These are phyloP conservation scores for Fomitopsis serialis DNA, from an alignment of 768 basidiomycete species.

Conservation along the genomic window DNA sequence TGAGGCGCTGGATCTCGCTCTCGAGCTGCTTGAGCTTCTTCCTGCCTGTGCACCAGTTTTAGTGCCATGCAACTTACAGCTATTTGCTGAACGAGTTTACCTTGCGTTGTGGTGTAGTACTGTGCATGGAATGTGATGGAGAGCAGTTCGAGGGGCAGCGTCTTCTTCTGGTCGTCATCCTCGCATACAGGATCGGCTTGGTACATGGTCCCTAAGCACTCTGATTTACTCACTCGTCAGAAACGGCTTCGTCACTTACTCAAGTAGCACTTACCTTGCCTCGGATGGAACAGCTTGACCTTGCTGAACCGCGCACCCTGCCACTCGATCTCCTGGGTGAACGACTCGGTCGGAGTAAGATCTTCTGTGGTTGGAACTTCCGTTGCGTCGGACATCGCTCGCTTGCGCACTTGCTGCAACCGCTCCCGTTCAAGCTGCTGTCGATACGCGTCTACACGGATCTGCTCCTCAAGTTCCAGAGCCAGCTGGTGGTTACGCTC, in stretches of 20 bases:
- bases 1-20: constrained; percentile 57
- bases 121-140: constrained; percentile 58
- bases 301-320: constrained; percentile 54
- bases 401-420: constrained; percentile 46
- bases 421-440: constrained; percentile 51
- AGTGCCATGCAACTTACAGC: not conserved
- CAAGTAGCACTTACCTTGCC: constrained; percentile 39
- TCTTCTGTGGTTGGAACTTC: constrained; percentile 45
- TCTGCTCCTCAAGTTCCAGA: constrained; percentile 57
- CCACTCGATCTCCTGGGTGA: constrained; percentile 50
- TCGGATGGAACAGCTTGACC: constrained; percentile 70
- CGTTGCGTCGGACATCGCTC: constrained; percentile 68
- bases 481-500: constrained; percentile 49
- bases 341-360: constrained; percentile 44
- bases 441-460: constrained; percentile 58
- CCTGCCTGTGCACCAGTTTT: constrained; percentile 34
- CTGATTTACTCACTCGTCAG: constrained; percentile 26
- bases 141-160: constrained; percentile 62
- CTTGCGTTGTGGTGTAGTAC: constrained; percentile 68
- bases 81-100: constrained; percentile 25
- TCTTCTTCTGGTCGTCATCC: constrained; percentile 39
- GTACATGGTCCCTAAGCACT: constrained; percentile 61
- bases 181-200: constrained; percentile 75
- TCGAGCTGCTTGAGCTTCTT: constrained; percentile 69
- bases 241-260: too few relatives aligned